Conservation (phyloP, 2,329 filamentous ascomycete species). For the Curvularia hawaiiensis region DNA sequence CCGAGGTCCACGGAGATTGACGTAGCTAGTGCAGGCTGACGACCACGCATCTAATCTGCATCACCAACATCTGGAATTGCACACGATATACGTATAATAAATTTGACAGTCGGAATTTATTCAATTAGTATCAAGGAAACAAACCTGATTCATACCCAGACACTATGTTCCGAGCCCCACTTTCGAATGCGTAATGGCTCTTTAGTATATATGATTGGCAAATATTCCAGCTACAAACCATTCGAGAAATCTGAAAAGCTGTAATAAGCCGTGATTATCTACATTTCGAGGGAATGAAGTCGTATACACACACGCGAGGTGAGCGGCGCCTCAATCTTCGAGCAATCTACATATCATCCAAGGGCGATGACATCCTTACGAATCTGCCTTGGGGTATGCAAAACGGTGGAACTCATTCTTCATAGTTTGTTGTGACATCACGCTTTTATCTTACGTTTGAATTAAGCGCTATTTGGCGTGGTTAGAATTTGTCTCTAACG, state of each 20-base stretch:
- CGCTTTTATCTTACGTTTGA: not conserved
- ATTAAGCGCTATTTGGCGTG: no score
- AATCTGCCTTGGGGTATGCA: not conserved
- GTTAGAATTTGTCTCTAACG: no score
- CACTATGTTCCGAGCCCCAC: not conserved
- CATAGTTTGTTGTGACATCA: not conserved
- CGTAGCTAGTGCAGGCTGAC: not conserved
- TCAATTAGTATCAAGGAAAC: not conserved
- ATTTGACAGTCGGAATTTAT: not conserved
- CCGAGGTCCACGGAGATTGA: slow-evolving; percentile 1
- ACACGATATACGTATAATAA: not conserved
- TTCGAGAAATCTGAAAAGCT: not conserved
- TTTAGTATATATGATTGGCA: not conserved
- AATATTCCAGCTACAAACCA: not conserved
- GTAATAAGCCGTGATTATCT: not conserved
- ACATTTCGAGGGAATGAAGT: not conserved
- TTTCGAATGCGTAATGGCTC: not conserved
- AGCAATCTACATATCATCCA: not conserved
- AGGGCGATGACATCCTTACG: not conserved
- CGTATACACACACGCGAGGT: not conserved
- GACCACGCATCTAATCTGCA: not conserved
- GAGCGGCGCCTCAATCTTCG: not conserved
- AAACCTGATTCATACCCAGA: not conserved
- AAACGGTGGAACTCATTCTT: not conserved
- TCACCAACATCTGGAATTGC: not conserved